Percentiles rank a stretch among this genome's conserved stretches.
phyloP scores from a whole-genome alignment of 352 stramenopile genomes.

The Pythium dissimile region DNA sequence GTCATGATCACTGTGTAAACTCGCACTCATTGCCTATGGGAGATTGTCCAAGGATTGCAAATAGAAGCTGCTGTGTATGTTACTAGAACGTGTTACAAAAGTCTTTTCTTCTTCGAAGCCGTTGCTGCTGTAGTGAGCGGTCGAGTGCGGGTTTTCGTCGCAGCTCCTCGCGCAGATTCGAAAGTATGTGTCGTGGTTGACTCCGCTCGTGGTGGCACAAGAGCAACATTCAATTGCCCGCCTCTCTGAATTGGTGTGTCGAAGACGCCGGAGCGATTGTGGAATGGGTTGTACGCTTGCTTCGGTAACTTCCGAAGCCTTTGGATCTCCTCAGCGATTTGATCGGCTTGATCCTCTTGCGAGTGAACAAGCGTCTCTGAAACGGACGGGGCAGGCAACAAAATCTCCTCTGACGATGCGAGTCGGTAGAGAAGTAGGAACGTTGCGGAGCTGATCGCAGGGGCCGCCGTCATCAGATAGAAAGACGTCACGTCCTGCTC shows the following conservation, averaged over 20 bases:
- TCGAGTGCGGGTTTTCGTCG: not conserved
- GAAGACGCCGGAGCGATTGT: slow-evolving; percentile 1
- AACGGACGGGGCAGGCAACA: not conserved
- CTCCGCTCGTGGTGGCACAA: too few relatives aligned
- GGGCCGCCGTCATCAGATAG: too few relatives aligned
- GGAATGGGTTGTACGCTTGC: slow-evolving; percentile 8
- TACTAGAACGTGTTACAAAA: slow-evolving; percentile 2
- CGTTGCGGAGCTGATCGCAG: too few relatives aligned
- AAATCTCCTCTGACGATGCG: too few relatives aligned
- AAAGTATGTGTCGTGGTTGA: too few relatives aligned
- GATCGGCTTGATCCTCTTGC: not conserved
- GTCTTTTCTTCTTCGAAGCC: slow-evolving; percentile 22
- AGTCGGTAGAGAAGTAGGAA: too few relatives aligned
- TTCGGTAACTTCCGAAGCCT: not conserved
- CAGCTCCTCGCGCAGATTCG: not conserved
- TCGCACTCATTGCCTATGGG: not conserved
- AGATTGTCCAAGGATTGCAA: slow-evolving; percentile 16
- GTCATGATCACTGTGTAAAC: slow-evolving; percentile 76
- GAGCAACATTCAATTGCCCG: too few relatives aligned
- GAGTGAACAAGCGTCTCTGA: not conserved
- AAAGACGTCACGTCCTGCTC: too few relatives aligned
- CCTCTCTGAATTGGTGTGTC: too few relatives aligned
- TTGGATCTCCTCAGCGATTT: not conserved
- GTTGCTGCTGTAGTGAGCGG: not conserved
- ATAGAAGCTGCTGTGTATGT: slow-evolving; percentile 1